These are phyloP conservation scores for Colletotrichum sp. DNA, from an alignment of 2,329 filamentous ascomycete species.

Conservation along the genomic window DNA sequence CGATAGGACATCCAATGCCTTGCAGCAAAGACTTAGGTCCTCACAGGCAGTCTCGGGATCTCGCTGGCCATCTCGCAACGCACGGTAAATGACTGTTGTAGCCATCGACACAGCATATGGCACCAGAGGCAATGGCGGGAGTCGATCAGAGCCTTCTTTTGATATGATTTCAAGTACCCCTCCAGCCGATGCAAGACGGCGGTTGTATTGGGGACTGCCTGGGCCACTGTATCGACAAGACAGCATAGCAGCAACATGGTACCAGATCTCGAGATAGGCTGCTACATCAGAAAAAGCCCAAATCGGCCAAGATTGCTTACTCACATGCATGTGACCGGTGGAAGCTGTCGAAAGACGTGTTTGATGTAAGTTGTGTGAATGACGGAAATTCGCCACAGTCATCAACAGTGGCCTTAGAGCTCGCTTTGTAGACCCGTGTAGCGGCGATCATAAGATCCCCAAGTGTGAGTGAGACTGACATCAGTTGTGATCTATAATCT, in stretches of 20 bases:
- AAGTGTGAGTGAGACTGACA: slow-evolving; percentile 6
- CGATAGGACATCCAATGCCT: slow-evolving; percentile 2
- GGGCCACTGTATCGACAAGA: slow-evolving; percentile 25
- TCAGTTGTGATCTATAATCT: slow-evolving; percentile 19
- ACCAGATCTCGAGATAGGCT: slow-evolving; percentile 25
- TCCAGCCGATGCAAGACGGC: slow-evolving; percentile 21
- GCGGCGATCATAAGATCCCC: slow-evolving; percentile 23
- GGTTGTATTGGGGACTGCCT: slow-evolving; percentile 17
- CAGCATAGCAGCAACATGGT: slow-evolving; percentile 25
- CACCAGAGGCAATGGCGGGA: slow-evolving; percentile 22
- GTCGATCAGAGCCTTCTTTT: background rate
- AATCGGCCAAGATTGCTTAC: background rate
- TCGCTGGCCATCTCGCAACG: slow-evolving; percentile 18
- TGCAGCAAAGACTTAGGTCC: slow-evolving; percentile 20
- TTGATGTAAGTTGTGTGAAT: background rate
- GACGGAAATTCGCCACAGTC: slow-evolving; percentile 18
- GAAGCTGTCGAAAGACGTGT: background rate
- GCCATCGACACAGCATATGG: slow-evolving; percentile 25
- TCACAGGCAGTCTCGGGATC: background rate
- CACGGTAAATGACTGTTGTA: slow-evolving; percentile 25
- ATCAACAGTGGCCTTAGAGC: slow-evolving; percentile 12
- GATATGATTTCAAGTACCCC: slow-evolving; percentile 12
- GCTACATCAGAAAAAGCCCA: background rate
- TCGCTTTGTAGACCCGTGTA: slow-evolving; percentile 24
- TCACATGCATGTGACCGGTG: slow-evolving; percentile 19